These are phyloP conservation scores for Tricharina praecox DNA, from an alignment of 495 filamentous ascomycete genomes.

Conservation along the genomic window DNA sequence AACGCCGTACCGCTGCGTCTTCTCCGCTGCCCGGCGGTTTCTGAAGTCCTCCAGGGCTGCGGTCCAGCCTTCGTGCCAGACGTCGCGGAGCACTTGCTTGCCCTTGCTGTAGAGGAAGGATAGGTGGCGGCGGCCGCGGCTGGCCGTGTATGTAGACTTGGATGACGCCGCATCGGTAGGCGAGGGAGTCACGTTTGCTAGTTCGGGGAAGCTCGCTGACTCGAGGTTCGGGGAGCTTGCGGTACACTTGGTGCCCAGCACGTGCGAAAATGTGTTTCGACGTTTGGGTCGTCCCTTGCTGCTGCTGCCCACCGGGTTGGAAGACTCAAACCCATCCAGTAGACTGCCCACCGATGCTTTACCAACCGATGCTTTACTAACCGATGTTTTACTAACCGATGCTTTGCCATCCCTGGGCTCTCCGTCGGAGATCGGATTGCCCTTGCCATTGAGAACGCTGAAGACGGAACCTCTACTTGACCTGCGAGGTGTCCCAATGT, in stretches of 20 bases:
- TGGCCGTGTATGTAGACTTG: neutral
- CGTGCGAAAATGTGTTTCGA: neutral
- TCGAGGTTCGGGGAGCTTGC: too few relatives aligned
- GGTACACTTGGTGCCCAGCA: too few relatives aligned
- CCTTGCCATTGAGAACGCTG: neutral
- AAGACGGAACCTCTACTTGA: neutral
- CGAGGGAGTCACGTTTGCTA: neutral
- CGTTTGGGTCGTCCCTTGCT: too few relatives aligned
- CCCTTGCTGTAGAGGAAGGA: conserved; percentile 10
- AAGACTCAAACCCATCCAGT: neutral
- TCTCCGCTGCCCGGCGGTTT: conserved; percentile 5
- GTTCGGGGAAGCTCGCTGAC: too few relatives aligned
- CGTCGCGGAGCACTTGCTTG: conserved; percentile 7
- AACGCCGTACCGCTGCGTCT: conserved; percentile 8
- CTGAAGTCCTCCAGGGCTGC: conserved; percentile 4
- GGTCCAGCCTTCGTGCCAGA: conserved; percentile 12
- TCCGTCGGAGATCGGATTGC: neutral
- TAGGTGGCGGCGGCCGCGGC: conserved; percentile 7
- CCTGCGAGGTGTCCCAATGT: neutral
- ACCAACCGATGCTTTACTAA: too few relatives aligned
- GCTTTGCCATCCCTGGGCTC: conserved; percentile 5
- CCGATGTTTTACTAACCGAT: too few relatives aligned
- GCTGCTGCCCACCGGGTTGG: neutral
- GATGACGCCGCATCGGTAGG: neutral
- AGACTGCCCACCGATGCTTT: neutral